Percentiles rank a stretch among this genome's conserved stretches.
These are phyloP conservation scores for Rosa lucieae DNA, from an alignment of 306 rosid species.

Conservation along the genomic window DNA sequence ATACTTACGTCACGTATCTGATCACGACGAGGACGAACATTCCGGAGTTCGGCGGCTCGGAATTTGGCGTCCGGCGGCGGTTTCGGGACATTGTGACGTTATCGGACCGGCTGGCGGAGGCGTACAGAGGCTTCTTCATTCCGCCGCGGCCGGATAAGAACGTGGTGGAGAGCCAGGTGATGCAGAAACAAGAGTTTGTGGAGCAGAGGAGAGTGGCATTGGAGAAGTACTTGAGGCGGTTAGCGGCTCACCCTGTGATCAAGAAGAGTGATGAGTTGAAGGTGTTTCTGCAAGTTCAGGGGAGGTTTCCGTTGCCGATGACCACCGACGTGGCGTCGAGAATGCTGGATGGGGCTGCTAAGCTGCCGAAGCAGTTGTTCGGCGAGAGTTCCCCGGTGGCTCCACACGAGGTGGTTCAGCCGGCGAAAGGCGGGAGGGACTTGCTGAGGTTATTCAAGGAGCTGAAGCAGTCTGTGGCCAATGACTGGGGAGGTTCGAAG, in stretches of 20 bases:
- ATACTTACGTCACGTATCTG: conserved; percentile 60
- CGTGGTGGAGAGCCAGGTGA: conserved; percentile 92
- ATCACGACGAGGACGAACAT: conserved; percentile 70
- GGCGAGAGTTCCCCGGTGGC: conserved; percentile 50
- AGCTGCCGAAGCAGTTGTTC: conserved; percentile 72
- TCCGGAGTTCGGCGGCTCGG: conserved; percentile 65
- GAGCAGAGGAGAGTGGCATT: conserved; percentile 87
- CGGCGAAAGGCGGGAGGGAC: conserved; percentile 87
- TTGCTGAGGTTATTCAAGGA: conserved; percentile 88
- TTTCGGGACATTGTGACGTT: conserved; percentile 85
- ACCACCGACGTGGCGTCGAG: conserved; percentile 75
- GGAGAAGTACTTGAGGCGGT: conserved; percentile 79
- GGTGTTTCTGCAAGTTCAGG: conserved; percentile 69
- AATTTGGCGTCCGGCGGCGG: conserved; percentile 68
- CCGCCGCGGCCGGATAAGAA: conserved; percentile 94
- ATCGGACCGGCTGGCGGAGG: conserved; percentile 75
- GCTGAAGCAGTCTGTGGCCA: conserved; percentile 77
- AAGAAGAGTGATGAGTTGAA: conserved; percentile 77
- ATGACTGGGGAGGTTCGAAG: conserved; percentile 82
- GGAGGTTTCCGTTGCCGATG: conserved; percentile 57
- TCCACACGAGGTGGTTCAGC: conserved; percentile 75
- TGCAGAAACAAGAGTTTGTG: conserved; percentile 93
- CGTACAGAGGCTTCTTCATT: conserved; percentile 74
- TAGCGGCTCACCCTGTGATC: conserved; percentile 78
- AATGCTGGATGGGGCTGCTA: conserved; percentile 93